A percentile compares a stretch with the other conserved stretches of the same genome.
phyloP scores from a whole-genome alignment of 257 asterid species.

The Catharanthus roseus region DNA sequence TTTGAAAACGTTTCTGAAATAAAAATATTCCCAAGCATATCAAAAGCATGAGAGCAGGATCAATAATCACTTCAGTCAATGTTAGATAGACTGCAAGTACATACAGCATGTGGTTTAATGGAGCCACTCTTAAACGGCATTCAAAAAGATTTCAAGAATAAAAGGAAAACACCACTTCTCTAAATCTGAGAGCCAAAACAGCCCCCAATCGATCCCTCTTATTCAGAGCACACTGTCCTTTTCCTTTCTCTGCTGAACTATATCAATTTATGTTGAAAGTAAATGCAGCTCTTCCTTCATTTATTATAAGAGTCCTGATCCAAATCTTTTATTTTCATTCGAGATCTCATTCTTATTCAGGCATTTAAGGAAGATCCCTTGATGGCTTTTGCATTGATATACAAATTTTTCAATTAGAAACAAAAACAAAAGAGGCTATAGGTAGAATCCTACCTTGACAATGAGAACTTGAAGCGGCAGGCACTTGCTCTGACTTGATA shows the following conservation, averaged over 20 bases:
- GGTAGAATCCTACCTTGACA: slow-evolving; percentile 14
- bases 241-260: neutral
- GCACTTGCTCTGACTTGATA: slow-evolving; percentile 28
- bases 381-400: neutral
- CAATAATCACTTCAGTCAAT: neutral
- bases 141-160: neutral
- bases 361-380: neutral
- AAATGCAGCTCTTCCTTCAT: neutral
- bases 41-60: neutral
- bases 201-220: neutral
- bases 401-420: neutral
- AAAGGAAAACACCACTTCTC: neutral
- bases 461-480: slow-evolving; percentile 20
- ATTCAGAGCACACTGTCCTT: neutral
- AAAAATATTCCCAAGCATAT: neutral
- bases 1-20: neutral
- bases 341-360: neutral
- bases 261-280: neutral
- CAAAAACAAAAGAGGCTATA: neutral
- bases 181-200: neutral
- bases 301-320: neutral
- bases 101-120: neutral
- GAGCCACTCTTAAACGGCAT: neutral
- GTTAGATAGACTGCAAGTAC: too few relatives aligned
- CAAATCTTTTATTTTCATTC: neutral